Percentiles rank a stretch among this genome's conserved stretches.
These are phyloP conservation scores for Chalara sp. DNA, from an alignment of 2,329 filamentous ascomycete genomes.

Conservation along the genomic window DNA sequence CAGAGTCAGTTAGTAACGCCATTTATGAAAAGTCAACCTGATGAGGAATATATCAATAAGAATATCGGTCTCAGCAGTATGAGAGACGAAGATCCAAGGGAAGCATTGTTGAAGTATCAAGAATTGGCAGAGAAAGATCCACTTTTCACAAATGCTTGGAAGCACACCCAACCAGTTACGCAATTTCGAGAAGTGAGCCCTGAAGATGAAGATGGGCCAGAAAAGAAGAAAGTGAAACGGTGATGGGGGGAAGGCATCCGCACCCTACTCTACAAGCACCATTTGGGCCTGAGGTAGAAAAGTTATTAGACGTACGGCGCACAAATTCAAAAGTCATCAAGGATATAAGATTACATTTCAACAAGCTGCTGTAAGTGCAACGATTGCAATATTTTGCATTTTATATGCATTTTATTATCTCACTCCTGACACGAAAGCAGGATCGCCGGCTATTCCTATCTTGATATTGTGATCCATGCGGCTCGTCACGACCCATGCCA, in stretches of 20 bases:
- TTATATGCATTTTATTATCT: too few relatives aligned
- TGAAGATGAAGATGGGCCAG: slow-evolving; percentile 64
- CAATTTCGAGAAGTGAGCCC: slow-evolving; percentile 88
- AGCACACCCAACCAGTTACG: slow-evolving; percentile 82
- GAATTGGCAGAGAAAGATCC: slow-evolving; percentile 89
- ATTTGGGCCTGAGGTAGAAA: too few relatives aligned
- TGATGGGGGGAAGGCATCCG: slow-evolving; percentile 1
- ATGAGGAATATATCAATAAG: slow-evolving; percentile 81
- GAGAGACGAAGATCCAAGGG: slow-evolving; percentile 92
- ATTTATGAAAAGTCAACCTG: slow-evolving; percentile 83
- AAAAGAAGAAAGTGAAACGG: slow-evolving; percentile 54
- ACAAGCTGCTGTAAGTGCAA: too few relatives aligned
- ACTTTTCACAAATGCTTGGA: slow-evolving; percentile 91
- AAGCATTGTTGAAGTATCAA: slow-evolving; percentile 90
- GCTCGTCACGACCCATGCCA: too few relatives aligned
- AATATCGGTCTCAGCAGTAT: slow-evolving; percentile 86
- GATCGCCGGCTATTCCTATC: too few relatives aligned
- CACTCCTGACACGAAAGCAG: too few relatives aligned
- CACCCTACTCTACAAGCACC: too few relatives aligned
- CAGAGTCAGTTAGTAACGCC: slow-evolving; percentile 79
- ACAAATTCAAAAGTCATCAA: too few relatives aligned
- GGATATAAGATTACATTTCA: too few relatives aligned
- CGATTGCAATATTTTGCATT: too few relatives aligned
- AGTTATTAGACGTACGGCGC: too few relatives aligned
- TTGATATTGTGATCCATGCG: too few relatives aligned